These are phyloP conservation scores for Yamadazyma pseudoaaseri DNA, from an alignment of 1,139 yeast species.

Conservation along the genomic window DNA sequence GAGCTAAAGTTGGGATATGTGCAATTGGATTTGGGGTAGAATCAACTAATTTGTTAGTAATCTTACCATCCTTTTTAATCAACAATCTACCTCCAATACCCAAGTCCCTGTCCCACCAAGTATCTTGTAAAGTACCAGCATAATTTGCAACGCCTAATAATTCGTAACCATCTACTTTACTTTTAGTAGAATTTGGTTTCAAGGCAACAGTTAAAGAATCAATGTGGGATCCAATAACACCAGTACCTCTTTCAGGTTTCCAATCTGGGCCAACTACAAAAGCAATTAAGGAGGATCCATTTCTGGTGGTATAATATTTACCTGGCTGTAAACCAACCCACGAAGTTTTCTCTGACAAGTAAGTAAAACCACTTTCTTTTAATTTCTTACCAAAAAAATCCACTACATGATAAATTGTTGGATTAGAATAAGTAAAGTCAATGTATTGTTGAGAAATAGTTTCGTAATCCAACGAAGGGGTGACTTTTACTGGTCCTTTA, in stretches of 20 bases:
- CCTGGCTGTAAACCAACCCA: constrained; percentile 22
- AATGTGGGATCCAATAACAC: constrained; percentile 42
- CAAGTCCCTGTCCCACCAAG: constrained; percentile 47
- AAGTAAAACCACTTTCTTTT: constrained; percentile 28
- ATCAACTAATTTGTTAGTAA: constrained; percentile 27
- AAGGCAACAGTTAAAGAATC: constrained; percentile 42
- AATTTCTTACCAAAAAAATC: constrained; percentile 26
- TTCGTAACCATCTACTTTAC: constrained; percentile 38
- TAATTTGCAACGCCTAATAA: constrained; percentile 45
- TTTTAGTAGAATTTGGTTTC: constrained; percentile 35
- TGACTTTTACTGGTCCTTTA: constrained; percentile 2
- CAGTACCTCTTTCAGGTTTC: constrained; percentile 38
- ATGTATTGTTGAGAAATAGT: constrained; percentile 31
- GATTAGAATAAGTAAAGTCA: constrained; percentile 37
- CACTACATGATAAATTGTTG: constrained; percentile 44
- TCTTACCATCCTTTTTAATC: constrained; percentile 23
- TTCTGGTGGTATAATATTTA: constrained; percentile 33
- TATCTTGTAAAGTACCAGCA: constrained; percentile 34
- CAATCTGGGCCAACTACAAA: constrained; percentile 41
- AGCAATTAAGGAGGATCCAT: constrained; percentile 38
- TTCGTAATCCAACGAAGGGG: constrained; percentile 6
- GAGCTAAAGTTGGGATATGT: constrained; percentile 42
- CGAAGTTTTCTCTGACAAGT: constrained; percentile 25
- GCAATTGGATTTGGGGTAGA: constrained; percentile 42
- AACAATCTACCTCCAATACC: constrained; percentile 47